phyloP scores from a whole-genome alignment of 345 rosid genomes.

The Garcia nutans region DNA sequence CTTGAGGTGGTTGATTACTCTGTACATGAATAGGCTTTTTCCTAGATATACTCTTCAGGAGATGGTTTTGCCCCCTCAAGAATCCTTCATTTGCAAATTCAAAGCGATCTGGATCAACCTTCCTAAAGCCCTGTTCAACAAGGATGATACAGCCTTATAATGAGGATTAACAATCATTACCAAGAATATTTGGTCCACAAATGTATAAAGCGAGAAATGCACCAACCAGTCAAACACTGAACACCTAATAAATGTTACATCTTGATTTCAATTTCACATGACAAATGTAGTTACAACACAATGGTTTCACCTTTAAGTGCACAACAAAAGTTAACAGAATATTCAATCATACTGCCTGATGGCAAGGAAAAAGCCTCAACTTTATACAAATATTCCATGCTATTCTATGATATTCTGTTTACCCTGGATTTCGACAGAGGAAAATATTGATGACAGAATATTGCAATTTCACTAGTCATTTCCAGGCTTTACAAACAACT shows the following conservation, averaged over 20 bases:
- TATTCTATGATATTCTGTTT: no score
- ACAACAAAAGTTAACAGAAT: neutral
- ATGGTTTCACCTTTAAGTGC: neutral
- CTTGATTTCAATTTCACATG: neutral
- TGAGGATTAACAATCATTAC: neutral
- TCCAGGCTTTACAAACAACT: neutral
- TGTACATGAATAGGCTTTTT: constrained; percentile 72
- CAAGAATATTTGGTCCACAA: neutral
- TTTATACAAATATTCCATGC: neutral
- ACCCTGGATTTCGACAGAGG: neutral
- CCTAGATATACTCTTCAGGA: constrained; percentile 64
- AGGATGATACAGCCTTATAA: neutral
- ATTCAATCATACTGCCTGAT: neutral
- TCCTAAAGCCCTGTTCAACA: constrained; percentile 76
- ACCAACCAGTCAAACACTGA: neutral
- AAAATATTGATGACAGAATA: neutral
- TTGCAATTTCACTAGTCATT: neutral
- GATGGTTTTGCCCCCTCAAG: constrained; percentile 81
- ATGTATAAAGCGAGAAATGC: neutral
- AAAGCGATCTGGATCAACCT: constrained; percentile 92
- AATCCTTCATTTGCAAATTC: constrained; percentile 95
- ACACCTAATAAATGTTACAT: neutral
- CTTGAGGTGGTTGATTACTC: constrained; percentile 59
- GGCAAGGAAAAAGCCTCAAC: neutral
- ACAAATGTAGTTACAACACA: neutral